Base-by-base conservation (phyloP, 495 filamentous ascomycete species). In the Podospora bellae-mahoneyi region DNA sequence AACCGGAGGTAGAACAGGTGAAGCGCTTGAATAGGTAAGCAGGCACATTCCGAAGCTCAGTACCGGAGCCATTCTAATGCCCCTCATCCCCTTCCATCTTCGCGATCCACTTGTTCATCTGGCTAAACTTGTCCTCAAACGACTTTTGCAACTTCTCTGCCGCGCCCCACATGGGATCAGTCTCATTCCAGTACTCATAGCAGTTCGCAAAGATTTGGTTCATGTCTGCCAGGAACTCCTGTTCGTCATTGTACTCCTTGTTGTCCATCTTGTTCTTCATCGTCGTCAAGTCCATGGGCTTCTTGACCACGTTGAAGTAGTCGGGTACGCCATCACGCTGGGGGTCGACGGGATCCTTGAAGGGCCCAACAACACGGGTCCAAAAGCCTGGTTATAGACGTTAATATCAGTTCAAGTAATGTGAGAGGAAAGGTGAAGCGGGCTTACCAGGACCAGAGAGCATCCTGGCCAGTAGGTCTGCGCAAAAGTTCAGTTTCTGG, bases 281-380 rank as follows among this genome's bases (percentile, higher is more conserved):
- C 1, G 81, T 84, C 60, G 67, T 76, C 26, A 84, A 77, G 68
- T 84, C 82, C 82, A 84, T 84, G 18, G 82, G 82, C 48, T 68
- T 78, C 64, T 76, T 76, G 56, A 84, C 66, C 66, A 84, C 82
- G 0, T 79, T 74, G n/a, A 80, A 65, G 68, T 84, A 84, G 67
- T 84, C 80, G 13, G 81, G 81, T 20, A 84, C 81, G 9, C 77
- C 80, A 66, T 84, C 82, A 54, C 76, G 68, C 9, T 70, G 69
- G 4, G 82, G 82, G 62, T 78, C 74, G 7, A 84, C 82, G 28
- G 82, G 82, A 20, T 83, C 77, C 13, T 78, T 80, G 71, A 84
- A 86, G 9, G 82, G 82, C 0, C 83, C 82, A 7, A 86, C 83
- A 2, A 85, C 78, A 7, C 84, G 83, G n/a, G 84, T 86, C 84